Conservation (phyloP, 2,329 filamentous ascomycete species). For the Colletotrichum filicis region DNA sequence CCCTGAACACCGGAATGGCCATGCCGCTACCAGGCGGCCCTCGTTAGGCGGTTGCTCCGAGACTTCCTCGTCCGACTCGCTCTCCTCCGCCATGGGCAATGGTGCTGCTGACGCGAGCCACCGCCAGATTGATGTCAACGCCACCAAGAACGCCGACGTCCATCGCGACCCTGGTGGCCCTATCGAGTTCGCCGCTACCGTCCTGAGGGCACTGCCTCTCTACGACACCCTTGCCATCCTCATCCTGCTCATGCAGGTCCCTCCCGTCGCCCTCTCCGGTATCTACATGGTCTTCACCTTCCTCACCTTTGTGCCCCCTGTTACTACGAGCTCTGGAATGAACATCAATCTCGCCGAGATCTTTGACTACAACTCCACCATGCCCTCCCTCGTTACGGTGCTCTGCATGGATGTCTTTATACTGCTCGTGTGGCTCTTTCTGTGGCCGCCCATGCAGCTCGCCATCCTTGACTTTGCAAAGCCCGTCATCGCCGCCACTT, state of each 20-base stretch:
- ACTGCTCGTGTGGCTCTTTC: conserved; percentile 85
- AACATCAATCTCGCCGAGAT: conserved; percentile 90
- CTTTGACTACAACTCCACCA: conserved; percentile 87
- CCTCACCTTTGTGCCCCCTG: conserved; percentile 89
- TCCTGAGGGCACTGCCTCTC: conserved; percentile 88
- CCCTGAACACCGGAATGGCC: conserved; percentile 53
- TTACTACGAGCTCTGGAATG: conserved; percentile 80
- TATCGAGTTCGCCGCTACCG: conserved; percentile 83
- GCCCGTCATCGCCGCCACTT: conserved; percentile 89
- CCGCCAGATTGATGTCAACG: conserved; percentile 77
- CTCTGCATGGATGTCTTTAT: conserved; percentile 86
- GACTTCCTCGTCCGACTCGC: conserved; percentile 65
- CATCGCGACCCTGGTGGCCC: conserved; percentile 79
- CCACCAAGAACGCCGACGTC: conserved; percentile 73
- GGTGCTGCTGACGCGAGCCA: conserved; percentile 59
- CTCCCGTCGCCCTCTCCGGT: conserved; percentile 85
- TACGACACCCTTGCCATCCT: conserved; percentile 97
- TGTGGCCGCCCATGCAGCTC: conserved; percentile 88
- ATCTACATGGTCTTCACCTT: conserved; percentile 94
- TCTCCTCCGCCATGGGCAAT: conserved; percentile 48
- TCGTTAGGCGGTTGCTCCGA: conserved; percentile 67
- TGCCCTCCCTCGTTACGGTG: conserved; percentile 86
- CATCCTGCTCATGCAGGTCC: conserved; percentile 93
- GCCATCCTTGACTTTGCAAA: conserved; percentile 91
- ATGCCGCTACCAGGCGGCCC: conserved; percentile 54